phyloP scores from a whole-genome alignment of 1,284 basidiomycete species.

The Puccinia polysora region DNA sequence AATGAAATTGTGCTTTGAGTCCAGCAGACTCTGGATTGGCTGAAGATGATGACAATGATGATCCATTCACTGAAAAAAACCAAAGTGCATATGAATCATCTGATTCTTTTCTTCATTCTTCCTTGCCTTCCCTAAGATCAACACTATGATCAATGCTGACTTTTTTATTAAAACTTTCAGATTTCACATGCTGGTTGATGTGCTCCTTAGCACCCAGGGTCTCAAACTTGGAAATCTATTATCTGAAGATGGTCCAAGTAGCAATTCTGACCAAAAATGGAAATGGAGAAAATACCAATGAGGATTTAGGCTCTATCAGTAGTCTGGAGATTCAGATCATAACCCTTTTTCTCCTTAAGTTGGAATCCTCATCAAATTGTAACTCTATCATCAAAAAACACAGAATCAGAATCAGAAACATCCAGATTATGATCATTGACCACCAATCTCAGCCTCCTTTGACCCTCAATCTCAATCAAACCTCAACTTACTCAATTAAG shows the following conservation, averaged over 20 bases:
- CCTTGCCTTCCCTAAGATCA: not conserved
- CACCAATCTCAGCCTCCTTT: too few species aligned
- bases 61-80: conserved; percentile 10
- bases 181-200: conserved; percentile 36
- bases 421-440: too few species aligned
- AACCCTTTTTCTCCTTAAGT: too few species aligned
- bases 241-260: not conserved
- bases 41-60: conserved; percentile 25
- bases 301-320: conserved; percentile 30
- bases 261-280: conserved; percentile 3
- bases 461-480: too few species aligned
- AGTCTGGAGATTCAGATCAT: conserved; percentile 14
- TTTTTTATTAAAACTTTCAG: not conserved
- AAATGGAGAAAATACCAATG: conserved; percentile 19
- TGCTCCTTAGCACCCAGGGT: conserved; percentile 23
- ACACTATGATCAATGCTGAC: not conserved
- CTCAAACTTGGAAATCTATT: not conserved
- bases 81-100: conserved; percentile 5
- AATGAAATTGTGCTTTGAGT: not conserved
- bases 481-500: too few species aligned
- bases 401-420: too few species aligned
- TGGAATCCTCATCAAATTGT: too few species aligned
- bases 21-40: not conserved
- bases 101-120: not conserved
- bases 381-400: too few species aligned